Conservation (phyloP, 495 filamentous ascomycete genomes). For the Penicillium ochrochloron region DNA sequence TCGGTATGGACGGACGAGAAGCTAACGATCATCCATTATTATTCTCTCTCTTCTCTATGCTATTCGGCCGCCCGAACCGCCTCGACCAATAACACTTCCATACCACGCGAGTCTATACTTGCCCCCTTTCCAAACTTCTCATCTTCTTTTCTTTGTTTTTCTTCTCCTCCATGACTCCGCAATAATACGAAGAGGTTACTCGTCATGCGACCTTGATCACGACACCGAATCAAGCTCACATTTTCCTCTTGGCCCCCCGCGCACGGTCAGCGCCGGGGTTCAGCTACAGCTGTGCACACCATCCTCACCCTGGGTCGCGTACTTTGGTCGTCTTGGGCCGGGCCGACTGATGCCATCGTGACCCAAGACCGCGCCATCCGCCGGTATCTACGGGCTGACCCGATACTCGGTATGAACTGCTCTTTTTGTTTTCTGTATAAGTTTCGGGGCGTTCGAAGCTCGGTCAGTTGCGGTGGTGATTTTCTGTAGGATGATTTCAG, state of each 20-base stretch:
- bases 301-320: slow-evolving; percentile 3
- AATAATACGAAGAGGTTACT: not conserved
- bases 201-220: slow-evolving; percentile 4
- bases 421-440: not conserved
- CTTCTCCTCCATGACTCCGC: not conserved
- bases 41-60: not conserved
- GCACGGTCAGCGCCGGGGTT: not conserved
- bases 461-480: not conserved
- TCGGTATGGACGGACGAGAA: not conserved
- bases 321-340: not conserved
- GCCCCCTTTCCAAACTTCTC: not conserved
- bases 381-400: not conserved
- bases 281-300: slow-evolving; percentile 2
- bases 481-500: not conserved
- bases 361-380: not conserved
- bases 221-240: not conserved
- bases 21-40: not conserved
- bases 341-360: slow-evolving; percentile 2
- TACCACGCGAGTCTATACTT: not conserved
- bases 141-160: not conserved
- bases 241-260: not conserved
- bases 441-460: not conserved
- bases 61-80: slow-evolving; percentile 3
- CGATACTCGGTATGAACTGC: not conserved
- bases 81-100: not conserved